Base-by-base conservation (phyloP, 2,329 filamentous ascomycete genomes). In the Diaporthe velutina region DNA sequence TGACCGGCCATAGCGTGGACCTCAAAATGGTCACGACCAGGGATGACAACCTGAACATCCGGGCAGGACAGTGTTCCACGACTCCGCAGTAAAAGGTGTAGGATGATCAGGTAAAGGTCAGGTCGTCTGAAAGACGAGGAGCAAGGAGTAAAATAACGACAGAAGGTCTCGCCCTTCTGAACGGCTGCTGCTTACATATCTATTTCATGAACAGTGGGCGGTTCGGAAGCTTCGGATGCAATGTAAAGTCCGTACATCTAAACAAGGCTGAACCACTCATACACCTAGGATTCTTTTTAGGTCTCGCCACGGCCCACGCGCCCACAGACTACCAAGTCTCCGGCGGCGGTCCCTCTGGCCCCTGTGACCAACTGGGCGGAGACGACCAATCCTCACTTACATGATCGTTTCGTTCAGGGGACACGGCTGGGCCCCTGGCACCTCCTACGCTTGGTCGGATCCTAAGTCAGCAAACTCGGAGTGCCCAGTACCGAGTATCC, bases 201-300 rank as follows among this genome's bases (percentile, higher is more conserved):
- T 67, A 38, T 17, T 52, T 28, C 33, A 52, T 38, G 45, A 12
- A 35, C 33, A 52, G 64, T 50, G 48, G 30, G 64, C 45, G 30
- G 64, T 38, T 67, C 64, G 64, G 64, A 67, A 52, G 64, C 64
- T 67, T 67, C 64, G 64, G 64, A 67, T 67, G 64, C 45, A 38
- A 25, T 52, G 61, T 22, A 67, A 38, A 67, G 45, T 67, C 64
- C 64, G 64, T 13, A 67, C 45, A 52, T 35, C n/a, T 30, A 35
- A 52, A 38, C 45, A 19, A 67, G 30, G 64, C 30, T 52, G 64
- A 67, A 67, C 64, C 64, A 67, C 64, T 67, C 64, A 67, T 19
- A 52, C n/a, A 38, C 38, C 64, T 28, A 38, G 42, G 28, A 35
- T 25, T 38, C 25, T 38, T 35, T 50, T 67, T 38, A 52, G 64